Evolutionary conservation across 2,329 filamentous ascomycete genomes (phyloP), one percentile per base, ranked within the genome.

Genomic region (Aureobasidium namibiae): DNA sequence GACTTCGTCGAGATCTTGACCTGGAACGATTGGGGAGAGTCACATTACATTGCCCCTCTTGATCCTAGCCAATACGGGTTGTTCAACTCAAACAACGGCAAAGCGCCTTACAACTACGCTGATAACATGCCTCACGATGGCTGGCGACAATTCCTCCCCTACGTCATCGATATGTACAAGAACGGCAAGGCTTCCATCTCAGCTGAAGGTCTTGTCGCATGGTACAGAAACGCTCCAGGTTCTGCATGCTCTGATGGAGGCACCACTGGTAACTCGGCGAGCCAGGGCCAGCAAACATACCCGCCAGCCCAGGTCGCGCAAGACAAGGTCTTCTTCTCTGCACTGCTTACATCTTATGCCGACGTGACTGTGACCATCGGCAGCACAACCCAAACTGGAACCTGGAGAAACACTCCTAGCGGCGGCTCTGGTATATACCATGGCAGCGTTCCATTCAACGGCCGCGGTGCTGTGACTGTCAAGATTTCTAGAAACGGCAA

Each of bases 1-100:
- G 72, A 78, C 24, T 80, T 78, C 48, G 76, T 83, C 6, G 74
- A 79, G 61, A 80, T 83, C 44, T 77, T 83, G 46, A 80, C 79
- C 18, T 84, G 81, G 81, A 84, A 84, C 63, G 82, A 83, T 65
- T 82, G 78, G 61, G 82, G 82, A 34, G 82, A 85, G 67, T 79
- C 80, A 1, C 80, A 83, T 63, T 82, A 83, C 64, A 73, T 81
- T 18, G 41, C 74, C 9, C 76, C 77, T 13, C 26, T 45, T 29
- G 39, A 53, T 33, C 13, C 14, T 14, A 31, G 24, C 14, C 49
- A 53, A 39, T 53, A 23, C 13, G 49, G 39, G 1, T 31, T 45
- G 21, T 57, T 45, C 6, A 18, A 7, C n/a, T n/a, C 53, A 11
- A 29, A 33, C 29, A 24, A 34, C 11, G 39, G 39, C 1, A 64